These are phyloP conservation scores for Margaritispora aquatica DNA, from an alignment of 495 filamentous ascomycete species.

Conservation along the genomic window DNA sequence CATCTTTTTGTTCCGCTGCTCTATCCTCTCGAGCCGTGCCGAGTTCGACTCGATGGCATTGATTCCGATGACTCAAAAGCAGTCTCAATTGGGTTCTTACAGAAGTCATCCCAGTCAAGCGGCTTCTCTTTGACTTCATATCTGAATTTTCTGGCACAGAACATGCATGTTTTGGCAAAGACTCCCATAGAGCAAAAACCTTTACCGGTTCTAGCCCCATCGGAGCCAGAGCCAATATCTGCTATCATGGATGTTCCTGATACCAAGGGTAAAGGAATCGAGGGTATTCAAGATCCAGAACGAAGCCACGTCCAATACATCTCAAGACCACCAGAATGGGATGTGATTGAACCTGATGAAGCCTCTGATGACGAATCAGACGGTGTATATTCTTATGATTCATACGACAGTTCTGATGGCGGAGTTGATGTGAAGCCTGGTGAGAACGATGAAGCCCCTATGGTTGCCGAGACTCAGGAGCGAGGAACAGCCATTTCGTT, in stretches of 20 bases:
- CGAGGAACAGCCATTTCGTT: constrained; percentile 76
- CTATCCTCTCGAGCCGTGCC: constrained; percentile 67
- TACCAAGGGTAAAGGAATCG: constrained; percentile 17
- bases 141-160: constrained; percentile 71
- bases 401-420: constrained; percentile 34
- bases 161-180: constrained; percentile 64
- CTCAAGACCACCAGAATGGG: constrained; percentile 80
- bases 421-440: constrained; percentile 27
- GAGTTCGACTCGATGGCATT: constrained; percentile 59
- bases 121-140: constrained; percentile 64
- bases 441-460: constrained; percentile 19
- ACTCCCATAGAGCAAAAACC: constrained; percentile 19
- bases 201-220: background rate
- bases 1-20: constrained; percentile 64
- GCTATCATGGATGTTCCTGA: background rate
- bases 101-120: constrained; percentile 45
- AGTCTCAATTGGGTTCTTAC: constrained; percentile 59
- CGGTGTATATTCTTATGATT: constrained; percentile 35
- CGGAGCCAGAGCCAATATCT: background rate
- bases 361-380: constrained; percentile 30
- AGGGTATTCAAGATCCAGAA: constrained; percentile 26
- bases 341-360: constrained; percentile 29
- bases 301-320: constrained; percentile 63
- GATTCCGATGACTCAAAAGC: constrained; percentile 51
- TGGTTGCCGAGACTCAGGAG: constrained; percentile 32